Percentiles rank a stretch among this genome's conserved stretches.
Conservation (phyloP, 2,329 filamentous ascomycete genomes). For the Fusarium secorum region DNA sequence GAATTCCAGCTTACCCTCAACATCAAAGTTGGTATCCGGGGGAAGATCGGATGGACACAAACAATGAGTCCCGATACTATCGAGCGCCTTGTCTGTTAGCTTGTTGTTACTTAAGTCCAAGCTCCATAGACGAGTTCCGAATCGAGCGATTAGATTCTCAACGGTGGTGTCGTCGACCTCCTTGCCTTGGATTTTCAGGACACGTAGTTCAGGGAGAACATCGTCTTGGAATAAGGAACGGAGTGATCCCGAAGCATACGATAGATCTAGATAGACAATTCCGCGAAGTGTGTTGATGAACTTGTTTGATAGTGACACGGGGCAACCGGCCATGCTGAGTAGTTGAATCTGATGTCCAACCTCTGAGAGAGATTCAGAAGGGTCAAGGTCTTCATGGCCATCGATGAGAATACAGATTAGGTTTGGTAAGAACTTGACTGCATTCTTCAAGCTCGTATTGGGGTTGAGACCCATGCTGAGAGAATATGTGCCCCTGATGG, state of each 20-base stretch:
- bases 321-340: conserved; percentile 56
- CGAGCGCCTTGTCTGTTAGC: conserved; percentile 56
- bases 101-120: conserved; percentile 63
- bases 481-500: conserved; percentile 51
- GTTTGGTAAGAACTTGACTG: conserved; percentile 53
- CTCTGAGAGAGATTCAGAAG: conserved; percentile 45
- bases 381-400: conserved; percentile 55
- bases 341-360: conserved; percentile 39
- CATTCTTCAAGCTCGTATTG: conserved; percentile 50
- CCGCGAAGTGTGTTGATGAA: conserved; percentile 52
- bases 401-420: conserved; percentile 59
- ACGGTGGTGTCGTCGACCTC: conserved; percentile 54
- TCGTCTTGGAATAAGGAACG: conserved; percentile 46
- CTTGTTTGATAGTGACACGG: conserved; percentile 49
- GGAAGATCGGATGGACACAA: conserved; percentile 47
- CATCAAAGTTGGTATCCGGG: conserved; percentile 49
- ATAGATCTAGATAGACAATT: conserved; percentile 63
- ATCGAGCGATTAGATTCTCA: conserved; percentile 46
- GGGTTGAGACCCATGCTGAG: conserved; percentile 49
- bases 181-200: conserved; percentile 60
- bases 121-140: conserved; percentile 60
- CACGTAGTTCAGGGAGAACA: conserved; percentile 56
- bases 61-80: conserved; percentile 42
- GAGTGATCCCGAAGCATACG: conserved; percentile 57
- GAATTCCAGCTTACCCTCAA: conserved; percentile 55